Percentiles rank a stretch among this genome's conserved stretches.
These are phyloP conservation scores for Chaetomiaceae sp. DNA, from an alignment of 2,329 filamentous ascomycete species.

Conservation along the genomic window DNA sequence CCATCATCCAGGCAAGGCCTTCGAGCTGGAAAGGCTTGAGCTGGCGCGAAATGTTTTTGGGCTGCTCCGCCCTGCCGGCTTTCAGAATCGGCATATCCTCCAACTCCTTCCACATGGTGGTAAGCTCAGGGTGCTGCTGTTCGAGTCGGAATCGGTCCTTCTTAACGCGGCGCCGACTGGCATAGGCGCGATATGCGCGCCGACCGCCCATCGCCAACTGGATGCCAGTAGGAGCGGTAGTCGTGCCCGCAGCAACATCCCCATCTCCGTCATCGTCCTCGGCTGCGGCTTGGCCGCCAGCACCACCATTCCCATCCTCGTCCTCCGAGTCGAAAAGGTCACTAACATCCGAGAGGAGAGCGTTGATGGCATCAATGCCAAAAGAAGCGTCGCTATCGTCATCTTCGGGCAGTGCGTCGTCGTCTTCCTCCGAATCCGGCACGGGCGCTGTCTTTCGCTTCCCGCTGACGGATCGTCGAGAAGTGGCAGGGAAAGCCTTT, in stretches of 20 bases:
- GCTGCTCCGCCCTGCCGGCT: conserved; percentile 61
- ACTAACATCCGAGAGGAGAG: conserved; percentile 8
- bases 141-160: conserved; percentile 65
- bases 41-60: conserved; percentile 70
- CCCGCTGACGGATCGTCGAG: background rate
- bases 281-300: conserved; percentile 28
- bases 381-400: conserved; percentile 8
- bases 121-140: conserved; percentile 69
- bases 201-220: conserved; percentile 26
- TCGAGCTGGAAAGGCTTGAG: conserved; percentile 93
- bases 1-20: conserved; percentile 89
- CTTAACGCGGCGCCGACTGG: conserved; percentile 29
- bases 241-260: conserved; percentile 21
- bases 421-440: conserved; percentile 2
- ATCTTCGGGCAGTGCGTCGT: background rate
- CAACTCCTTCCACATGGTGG: conserved; percentile 80
- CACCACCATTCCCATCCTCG: conserved; percentile 5
- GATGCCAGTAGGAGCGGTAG: background rate
- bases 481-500: background rate
- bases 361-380: background rate
- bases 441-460: background rate
- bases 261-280: conserved; percentile 35
- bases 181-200: conserved; percentile 33
- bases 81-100: conserved; percentile 64
- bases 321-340: conserved; percentile 2